Evolutionary conservation across 164 flowering plant species (phyloP).

Genomic region (Chloranthus sessilifolius): DNA sequence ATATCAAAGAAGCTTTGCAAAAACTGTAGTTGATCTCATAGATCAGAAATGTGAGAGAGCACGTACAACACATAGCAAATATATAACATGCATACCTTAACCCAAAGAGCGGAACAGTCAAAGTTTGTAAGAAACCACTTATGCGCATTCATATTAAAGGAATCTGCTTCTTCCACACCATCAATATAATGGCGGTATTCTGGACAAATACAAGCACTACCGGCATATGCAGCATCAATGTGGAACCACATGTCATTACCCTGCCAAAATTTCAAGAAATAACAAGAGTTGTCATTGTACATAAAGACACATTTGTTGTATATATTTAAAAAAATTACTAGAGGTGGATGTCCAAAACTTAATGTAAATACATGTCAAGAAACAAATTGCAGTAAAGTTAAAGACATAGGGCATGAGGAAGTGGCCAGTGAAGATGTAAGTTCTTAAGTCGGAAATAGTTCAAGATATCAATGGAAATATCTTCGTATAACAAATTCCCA

Average conservation of each 20-base stretch:
- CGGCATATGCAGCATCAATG: conserved; percentile 97
- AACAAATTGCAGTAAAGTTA: no score
- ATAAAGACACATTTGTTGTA: no score
- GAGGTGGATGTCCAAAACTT: not conserved
- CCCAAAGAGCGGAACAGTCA: conserved; percentile 90
- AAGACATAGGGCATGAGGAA: no score
- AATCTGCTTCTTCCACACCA: conserved; percentile 88
- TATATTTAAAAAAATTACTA: not conserved
- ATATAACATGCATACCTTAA: conserved; percentile 47
- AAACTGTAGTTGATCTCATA: no score
- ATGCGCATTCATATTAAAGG: conserved; percentile 94
- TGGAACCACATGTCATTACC: conserved; percentile 75
- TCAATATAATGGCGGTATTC: conserved; percentile 73
- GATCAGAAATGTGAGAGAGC: no score
- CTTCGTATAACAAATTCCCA: not conserved
- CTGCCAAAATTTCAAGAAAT: conserved; percentile 30
- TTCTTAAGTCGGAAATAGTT: no score
- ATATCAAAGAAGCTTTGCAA: no score
- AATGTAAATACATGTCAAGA: not conserved
- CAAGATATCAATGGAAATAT: no score
- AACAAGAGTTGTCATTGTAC: not conserved
- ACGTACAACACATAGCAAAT: conserved; percentile 1
- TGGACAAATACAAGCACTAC: conserved; percentile 96
- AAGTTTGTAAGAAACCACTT: conserved; percentile 95
- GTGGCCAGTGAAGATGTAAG: not conserved